Percentiles rank a stretch among this genome's conserved stretches.
These are phyloP conservation scores for Ascochyta pisi DNA, from an alignment of 2,329 filamentous ascomycete genomes.

Conservation along the genomic window DNA sequence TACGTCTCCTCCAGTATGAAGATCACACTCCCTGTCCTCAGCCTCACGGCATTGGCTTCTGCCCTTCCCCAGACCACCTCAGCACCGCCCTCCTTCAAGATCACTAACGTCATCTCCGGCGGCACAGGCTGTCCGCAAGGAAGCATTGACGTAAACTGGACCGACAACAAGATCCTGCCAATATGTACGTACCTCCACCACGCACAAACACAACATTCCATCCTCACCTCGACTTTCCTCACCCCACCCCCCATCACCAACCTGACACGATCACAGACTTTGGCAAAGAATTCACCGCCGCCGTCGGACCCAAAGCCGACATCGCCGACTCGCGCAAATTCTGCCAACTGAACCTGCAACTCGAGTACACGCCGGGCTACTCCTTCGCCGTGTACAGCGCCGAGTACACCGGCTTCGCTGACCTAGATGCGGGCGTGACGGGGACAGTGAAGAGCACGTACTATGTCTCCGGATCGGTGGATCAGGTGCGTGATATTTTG, in stretches of 20 bases:
- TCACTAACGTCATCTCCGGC: constrained; percentile 39
- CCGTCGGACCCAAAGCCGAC: constrained; percentile 32
- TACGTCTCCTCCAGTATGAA: background rate
- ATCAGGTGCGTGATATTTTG: constrained; percentile 28
- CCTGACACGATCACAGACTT: constrained; percentile 31
- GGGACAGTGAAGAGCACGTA: constrained; percentile 45
- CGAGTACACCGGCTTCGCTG: constrained; percentile 46
- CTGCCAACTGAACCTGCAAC: constrained; percentile 48
- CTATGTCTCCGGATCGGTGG: constrained; percentile 46
- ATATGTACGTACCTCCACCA: constrained; percentile 32
- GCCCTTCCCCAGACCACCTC: constrained; percentile 11
- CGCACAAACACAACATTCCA: background rate
- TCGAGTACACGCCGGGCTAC: constrained; percentile 47
- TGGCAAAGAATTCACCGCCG: constrained; percentile 41
- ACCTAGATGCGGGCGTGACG: constrained; percentile 46
- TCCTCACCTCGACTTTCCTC: background rate
- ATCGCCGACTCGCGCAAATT: constrained; percentile 45
- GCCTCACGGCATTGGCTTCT: background rate
- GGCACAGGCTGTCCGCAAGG: constrained; percentile 47
- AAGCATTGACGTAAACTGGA: constrained; percentile 44
- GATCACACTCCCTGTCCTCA: background rate
- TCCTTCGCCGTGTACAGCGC: constrained; percentile 45
- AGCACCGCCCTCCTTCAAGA: constrained; percentile 40
- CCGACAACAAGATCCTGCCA: constrained; percentile 38
- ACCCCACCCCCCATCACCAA: background rate